A percentile compares a stretch with the other conserved stretches of the same genome.
These are phyloP conservation scores for Furcasterigmium sp. DNA, from an alignment of 2,329 filamentous ascomycete genomes.

Conservation along the genomic window DNA sequence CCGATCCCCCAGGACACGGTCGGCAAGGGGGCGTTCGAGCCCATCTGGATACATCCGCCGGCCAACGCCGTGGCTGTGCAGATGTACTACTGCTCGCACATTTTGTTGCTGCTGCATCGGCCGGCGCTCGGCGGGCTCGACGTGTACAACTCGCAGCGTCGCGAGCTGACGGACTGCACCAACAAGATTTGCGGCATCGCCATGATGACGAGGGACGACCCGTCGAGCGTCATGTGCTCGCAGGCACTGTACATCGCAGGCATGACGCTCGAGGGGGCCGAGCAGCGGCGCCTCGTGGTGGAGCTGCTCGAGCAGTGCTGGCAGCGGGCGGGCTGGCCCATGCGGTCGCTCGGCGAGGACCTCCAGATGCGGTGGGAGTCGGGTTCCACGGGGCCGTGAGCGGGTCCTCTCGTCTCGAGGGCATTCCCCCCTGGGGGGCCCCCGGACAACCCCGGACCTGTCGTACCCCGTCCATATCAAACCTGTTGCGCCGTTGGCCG, in stretches of 20 bases:
- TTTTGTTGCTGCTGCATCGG: slow-evolving; percentile 12
- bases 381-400: not conserved
- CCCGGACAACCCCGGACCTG: too few relatives aligned
- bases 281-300: slow-evolving; percentile 1
- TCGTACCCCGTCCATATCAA: too few relatives aligned
- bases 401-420: too few relatives aligned
- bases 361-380: slow-evolving; percentile 4
- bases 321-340: slow-evolving; percentile 6
- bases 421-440: not conserved
- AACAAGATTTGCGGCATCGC: slow-evolving; percentile 16
- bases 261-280: slow-evolving; percentile 3
- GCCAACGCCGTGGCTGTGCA: slow-evolving; percentile 14
- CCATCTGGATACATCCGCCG: slow-evolving; percentile 13
- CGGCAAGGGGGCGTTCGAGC: slow-evolving; percentile 7
- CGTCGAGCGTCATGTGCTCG: slow-evolving; percentile 16
- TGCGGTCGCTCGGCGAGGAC: slow-evolving; percentile 6
- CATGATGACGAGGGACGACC: slow-evolving; percentile 14
- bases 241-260: slow-evolving; percentile 16
- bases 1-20: slow-evolving; percentile 25
- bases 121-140: slow-evolving; percentile 12
- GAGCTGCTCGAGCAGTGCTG: slow-evolving; percentile 4
- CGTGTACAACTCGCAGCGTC: slow-evolving; percentile 11
- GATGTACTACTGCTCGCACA: slow-evolving; percentile 13
- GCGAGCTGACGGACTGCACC: slow-evolving; percentile 13
- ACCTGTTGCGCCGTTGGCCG: too few relatives aligned